Evolutionary conservation across 768 basidiomycete species (phyloP).

Genomic region (Naganishia kalamii): DNA sequence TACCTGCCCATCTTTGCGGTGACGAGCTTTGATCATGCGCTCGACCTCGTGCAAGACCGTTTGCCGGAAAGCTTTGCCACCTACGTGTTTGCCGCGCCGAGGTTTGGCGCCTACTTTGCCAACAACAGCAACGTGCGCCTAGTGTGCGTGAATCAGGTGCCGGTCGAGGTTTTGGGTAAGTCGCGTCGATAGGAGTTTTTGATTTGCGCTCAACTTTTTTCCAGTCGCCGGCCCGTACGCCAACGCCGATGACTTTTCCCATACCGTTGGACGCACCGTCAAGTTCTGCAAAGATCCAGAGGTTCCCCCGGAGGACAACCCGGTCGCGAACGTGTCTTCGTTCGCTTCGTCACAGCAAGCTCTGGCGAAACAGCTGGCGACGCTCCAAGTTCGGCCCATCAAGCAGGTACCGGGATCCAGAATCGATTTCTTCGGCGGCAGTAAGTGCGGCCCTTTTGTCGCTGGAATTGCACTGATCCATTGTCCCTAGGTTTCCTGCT

Average conservation of each 20-base stretch:
- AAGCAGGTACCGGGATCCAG: conserved; percentile 1
- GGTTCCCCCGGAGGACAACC: neutral
- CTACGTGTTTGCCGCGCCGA: conserved; percentile 17
- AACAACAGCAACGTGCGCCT: neutral
- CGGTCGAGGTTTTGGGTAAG: conserved; percentile 9
- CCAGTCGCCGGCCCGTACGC: conserved; percentile 12
- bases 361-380: neutral
- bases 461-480: neutral
- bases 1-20: conserved; percentile 20
- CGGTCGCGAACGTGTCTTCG: neutral
- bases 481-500: conserved; percentile 15
- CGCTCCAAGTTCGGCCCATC: neutral
- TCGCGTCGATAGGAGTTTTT: neutral
- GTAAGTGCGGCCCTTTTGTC: neutral
- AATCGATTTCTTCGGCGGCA: conserved; percentile 25
- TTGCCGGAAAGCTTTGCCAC: neutral
- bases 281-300: neutral
- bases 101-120: conserved; percentile 17
- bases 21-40: conserved; percentile 10
- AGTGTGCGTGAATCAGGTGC: conserved; percentile 16
- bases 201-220: neutral
- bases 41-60: conserved; percentile 13
- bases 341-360: neutral
- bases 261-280: conserved; percentile 1
- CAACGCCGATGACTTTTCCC: conserved; percentile 13